Conservation (phyloP, 164 flowering plant genomes). For the Protea cynaroides region DNA sequence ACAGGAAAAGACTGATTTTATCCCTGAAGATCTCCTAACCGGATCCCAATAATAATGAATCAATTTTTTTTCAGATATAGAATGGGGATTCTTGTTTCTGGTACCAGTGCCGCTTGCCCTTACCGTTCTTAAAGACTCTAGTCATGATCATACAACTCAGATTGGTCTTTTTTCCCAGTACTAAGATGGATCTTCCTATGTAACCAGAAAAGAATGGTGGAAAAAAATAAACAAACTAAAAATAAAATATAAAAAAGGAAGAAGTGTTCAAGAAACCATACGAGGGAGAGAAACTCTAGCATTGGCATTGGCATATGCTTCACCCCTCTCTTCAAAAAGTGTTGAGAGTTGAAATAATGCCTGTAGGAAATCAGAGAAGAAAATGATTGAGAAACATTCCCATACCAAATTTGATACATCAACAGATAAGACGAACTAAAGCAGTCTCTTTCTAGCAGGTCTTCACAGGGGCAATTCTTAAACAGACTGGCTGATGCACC, state of each 20-base stretch:
- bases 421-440: background rate
- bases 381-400: background rate
- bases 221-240: background rate
- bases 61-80: background rate
- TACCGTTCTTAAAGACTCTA: too few species aligned
- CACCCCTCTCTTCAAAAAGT: constrained; percentile 63
- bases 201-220: background rate
- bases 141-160: too few species aligned
- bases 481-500: too few species aligned
- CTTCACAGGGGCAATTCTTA: background rate
- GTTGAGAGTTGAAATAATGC: constrained; percentile 50
- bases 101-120: too few species aligned
- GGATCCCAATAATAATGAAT: too few species aligned
- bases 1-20: too few species aligned
- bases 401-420: background rate
- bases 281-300: constrained; percentile 70
- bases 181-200: background rate
- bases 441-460: background rate
- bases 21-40: too few species aligned
- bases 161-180: too few species aligned
- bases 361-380: constrained; percentile 23
- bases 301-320: constrained; percentile 68
- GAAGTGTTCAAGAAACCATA: constrained; percentile 24
- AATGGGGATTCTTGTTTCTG: background rate
- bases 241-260: background rate